Conservation (phyloP, 352 stramenopile genomes). For the Phytophthora europaea region DNA sequence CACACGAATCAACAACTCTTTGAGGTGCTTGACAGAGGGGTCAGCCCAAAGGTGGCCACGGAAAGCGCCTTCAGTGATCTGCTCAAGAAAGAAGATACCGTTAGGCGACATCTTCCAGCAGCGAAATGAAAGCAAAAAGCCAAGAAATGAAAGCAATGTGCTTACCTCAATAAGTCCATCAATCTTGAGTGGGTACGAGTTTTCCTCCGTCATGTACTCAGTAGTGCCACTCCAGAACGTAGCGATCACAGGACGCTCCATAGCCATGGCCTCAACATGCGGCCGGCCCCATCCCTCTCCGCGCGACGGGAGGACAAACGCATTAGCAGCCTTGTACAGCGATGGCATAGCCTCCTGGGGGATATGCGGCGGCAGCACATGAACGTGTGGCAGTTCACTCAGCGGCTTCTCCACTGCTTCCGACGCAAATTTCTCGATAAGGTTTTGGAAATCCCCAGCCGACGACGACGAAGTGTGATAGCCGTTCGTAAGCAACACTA, state of each 20-base stretch:
- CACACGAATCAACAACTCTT: conserved; percentile 70
- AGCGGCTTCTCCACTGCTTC: conserved; percentile 57
- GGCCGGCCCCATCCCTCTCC: conserved; percentile 96
- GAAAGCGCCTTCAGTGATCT: conserved; percentile 87
- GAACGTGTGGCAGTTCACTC: conserved; percentile 60
- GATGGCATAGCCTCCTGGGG: conserved; percentile 63
- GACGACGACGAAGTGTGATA: conserved; percentile 79
- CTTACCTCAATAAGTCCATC: conserved; percentile 82
- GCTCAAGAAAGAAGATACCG: conserved; percentile 9
- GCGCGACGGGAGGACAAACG: conserved; percentile 92
- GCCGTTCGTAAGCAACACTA: conserved; percentile 90
- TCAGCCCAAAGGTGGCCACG: conserved; percentile 88
- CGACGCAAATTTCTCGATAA: conserved; percentile 67
- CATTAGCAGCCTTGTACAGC: conserved; percentile 82
- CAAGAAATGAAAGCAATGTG: neutral
- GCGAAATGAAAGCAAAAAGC: neutral
- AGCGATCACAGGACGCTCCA: conserved; percentile 90
- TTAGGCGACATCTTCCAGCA: neutral
- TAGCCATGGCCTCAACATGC: conserved; percentile 95
- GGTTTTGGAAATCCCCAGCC: conserved; percentile 55
- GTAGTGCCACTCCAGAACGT: conserved; percentile 94
- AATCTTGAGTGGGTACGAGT: conserved; percentile 86
- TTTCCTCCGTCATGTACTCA: conserved; percentile 90
- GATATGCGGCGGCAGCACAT: conserved; percentile 72
- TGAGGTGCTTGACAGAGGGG: conserved; percentile 79